phyloP scores from a whole-genome alignment of 2,329 filamentous ascomycete species.

The Ceratocystis albifundus region DNA sequence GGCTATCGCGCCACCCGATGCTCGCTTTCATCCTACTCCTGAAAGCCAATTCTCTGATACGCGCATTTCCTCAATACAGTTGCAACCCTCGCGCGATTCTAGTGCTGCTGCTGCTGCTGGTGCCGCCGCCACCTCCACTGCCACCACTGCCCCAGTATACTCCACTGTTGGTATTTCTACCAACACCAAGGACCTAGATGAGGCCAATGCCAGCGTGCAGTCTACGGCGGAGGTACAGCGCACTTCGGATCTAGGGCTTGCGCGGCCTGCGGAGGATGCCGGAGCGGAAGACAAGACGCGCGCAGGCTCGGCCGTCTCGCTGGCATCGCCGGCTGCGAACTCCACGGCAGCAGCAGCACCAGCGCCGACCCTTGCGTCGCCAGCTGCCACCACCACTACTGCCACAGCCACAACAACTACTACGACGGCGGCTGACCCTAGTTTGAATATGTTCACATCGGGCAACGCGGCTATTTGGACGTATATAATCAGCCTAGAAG shows the following conservation, averaged over 20 bases:
- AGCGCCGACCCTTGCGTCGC: slow-evolving; percentile 39
- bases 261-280: slow-evolving; percentile 30
- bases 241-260: slow-evolving; percentile 37
- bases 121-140: slow-evolving; percentile 33
- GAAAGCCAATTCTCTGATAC: slow-evolving; percentile 18
- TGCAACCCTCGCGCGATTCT: slow-evolving; percentile 15
- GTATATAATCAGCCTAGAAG: slow-evolving; percentile 61
- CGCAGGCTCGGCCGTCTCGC: neutral
- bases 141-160: slow-evolving; percentile 46
- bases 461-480: slow-evolving; percentile 53
- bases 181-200: slow-evolving; percentile 63
- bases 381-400: slow-evolving; percentile 28
- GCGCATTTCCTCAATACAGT: slow-evolving; percentile 17
- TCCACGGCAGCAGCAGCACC: slow-evolving; percentile 45
- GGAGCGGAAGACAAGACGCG: slow-evolving; percentile 37
- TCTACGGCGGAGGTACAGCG: slow-evolving; percentile 30
- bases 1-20: slow-evolving; percentile 29
- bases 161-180: slow-evolving; percentile 66
- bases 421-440: slow-evolving; percentile 35
- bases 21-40: slow-evolving; percentile 4
- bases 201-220: slow-evolving; percentile 43
- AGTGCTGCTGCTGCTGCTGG: neutral
- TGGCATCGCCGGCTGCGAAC: neutral
- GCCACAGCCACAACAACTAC: slow-evolving; percentile 23
- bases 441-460: slow-evolving; percentile 55